These are phyloP conservation scores for Brassica hybrid DNA, from an alignment of 441 rosid species.

Conservation along the genomic window DNA sequence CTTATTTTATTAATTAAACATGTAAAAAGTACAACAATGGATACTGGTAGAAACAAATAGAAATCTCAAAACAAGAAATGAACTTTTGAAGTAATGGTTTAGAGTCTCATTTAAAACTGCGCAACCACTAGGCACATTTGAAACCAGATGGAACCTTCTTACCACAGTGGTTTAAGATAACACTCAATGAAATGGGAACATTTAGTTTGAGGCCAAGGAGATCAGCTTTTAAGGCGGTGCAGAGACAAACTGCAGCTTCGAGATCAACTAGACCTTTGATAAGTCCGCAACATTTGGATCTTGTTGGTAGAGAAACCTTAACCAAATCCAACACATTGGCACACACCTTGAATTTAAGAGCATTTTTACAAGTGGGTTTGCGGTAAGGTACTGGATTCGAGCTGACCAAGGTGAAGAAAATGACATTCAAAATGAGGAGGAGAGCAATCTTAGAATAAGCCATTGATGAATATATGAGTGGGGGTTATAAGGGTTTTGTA, in stretches of 20 bases:
- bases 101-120: background rate
- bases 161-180: slow-evolving; percentile 19
- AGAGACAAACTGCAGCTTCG: slow-evolving; percentile 32
- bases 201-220: slow-evolving; percentile 30
- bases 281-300: slow-evolving; percentile 2
- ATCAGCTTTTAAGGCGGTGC: slow-evolving; percentile 31
- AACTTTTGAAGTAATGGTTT: background rate
- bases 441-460: slow-evolving; percentile 10
- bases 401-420: slow-evolving; percentile 24
- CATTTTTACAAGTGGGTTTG: slow-evolving; percentile 27
- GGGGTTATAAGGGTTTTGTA: too few relatives aligned
- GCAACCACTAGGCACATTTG: slow-evolving; percentile 26
- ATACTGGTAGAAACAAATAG: background rate
- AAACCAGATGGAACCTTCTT: slow-evolving; percentile 36
- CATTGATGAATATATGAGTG: background rate
- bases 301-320: slow-evolving; percentile 27
- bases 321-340: slow-evolving; percentile 33
- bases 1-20: slow-evolving; percentile 8
- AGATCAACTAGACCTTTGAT: slow-evolving; percentile 24
- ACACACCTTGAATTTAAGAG: slow-evolving; percentile 32
- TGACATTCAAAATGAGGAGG: background rate
- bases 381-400: slow-evolving; percentile 19
- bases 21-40: slow-evolving; percentile 9
- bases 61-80: background rate
- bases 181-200: slow-evolving; percentile 27